These are phyloP conservation scores for Wallemia mellicola DNA, from an alignment of 1,284 basidiomycete genomes.

Conservation along the genomic window DNA sequence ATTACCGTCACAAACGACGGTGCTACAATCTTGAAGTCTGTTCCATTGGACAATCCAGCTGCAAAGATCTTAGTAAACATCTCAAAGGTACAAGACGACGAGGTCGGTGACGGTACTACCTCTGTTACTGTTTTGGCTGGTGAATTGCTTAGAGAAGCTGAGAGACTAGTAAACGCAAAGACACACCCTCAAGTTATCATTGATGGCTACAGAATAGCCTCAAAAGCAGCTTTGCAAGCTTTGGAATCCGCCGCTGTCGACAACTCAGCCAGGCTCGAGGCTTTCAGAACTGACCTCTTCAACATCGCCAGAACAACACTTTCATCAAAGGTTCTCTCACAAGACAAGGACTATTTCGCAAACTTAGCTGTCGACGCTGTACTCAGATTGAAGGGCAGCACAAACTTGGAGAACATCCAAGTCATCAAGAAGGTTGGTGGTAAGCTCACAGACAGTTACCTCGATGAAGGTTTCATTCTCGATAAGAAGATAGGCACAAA, in stretches of 20 bases:
- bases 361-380: constrained; percentile 96
- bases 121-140: constrained; percentile 75
- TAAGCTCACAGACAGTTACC: constrained; percentile 90
- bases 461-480: constrained; percentile 97
- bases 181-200: constrained; percentile 98
- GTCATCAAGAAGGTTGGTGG: constrained; percentile 99
- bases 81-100: constrained; percentile 98
- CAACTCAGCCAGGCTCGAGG: constrained; percentile 45
- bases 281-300: constrained; percentile 68
- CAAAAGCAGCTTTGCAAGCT: constrained; percentile 51
- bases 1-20: constrained; percentile 97
- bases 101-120: constrained; percentile 93
- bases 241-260: constrained; percentile 55
- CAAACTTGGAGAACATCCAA: constrained; percentile 93
- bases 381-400: constrained; percentile 76
- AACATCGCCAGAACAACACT: constrained; percentile 92
- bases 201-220: constrained; percentile 90
- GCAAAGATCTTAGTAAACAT: constrained; percentile 99
- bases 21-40: constrained; percentile 88
- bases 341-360: constrained; percentile 96
- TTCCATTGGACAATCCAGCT: constrained; percentile 90
- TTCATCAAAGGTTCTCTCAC: constrained; percentile 81
- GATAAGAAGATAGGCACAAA: constrained; percentile 89
- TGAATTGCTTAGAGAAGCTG: constrained; percentile 77
- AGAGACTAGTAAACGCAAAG: constrained; percentile 69